These are phyloP conservation scores for Fusarium musae DNA, from an alignment of 2,329 filamentous ascomycete species.

Conservation along the genomic window DNA sequence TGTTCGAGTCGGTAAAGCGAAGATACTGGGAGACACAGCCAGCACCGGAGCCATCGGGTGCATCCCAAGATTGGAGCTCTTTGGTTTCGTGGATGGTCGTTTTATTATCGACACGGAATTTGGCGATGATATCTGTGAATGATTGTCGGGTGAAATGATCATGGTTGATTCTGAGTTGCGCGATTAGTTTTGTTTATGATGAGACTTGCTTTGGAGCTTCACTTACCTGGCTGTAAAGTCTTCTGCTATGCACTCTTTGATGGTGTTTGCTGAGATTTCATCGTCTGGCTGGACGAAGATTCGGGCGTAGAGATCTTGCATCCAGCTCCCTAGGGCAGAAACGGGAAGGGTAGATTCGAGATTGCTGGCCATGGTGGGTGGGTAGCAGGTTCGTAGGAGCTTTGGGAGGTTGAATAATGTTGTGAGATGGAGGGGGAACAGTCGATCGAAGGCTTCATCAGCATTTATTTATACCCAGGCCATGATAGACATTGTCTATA, in stretches of 20 bases:
- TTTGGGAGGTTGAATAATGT: background rate
- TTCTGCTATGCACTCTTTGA: accelerated
- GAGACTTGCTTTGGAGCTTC: too few relatives aligned
- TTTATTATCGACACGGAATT: background rate
- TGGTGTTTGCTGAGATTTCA: background rate
- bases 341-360: too few relatives aligned
- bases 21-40: background rate
- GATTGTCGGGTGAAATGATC: background rate
- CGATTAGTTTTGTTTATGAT: background rate
- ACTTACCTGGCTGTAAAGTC: background rate
- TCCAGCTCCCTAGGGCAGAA: background rate
- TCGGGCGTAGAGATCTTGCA: background rate
- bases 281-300: background rate
- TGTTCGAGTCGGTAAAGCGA: background rate
- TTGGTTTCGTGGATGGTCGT: accelerated
- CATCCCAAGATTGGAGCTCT: background rate
- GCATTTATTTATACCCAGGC: background rate
- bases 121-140: background rate
- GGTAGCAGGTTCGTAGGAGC: accelerated
- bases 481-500: too few relatives aligned
- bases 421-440: accelerated
- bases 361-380: background rate
- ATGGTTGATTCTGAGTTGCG: accelerated
- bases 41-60: background rate
- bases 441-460: background rate